phyloP scores from a whole-genome alignment of 2,329 filamentous ascomycete genomes.

The Cladobotryum protrusum region DNA sequence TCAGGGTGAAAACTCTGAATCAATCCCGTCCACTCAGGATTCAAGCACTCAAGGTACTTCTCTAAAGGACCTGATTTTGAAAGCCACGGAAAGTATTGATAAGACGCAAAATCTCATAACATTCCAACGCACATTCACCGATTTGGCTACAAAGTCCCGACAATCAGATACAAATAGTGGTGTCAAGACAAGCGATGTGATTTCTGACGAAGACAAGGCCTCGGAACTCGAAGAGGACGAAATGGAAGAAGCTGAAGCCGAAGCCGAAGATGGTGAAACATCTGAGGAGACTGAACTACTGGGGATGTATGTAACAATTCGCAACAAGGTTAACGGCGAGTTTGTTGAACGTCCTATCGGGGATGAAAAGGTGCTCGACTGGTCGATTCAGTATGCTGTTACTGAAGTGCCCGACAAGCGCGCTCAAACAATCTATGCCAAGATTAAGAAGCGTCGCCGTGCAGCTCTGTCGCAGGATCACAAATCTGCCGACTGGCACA shows the following conservation, averaged over 20 bases:
- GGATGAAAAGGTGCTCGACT: conserved; percentile 41
- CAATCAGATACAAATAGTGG: not conserved
- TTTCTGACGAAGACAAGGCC: not conserved
- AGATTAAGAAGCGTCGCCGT: conserved; percentile 50
- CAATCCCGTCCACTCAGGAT: not conserved
- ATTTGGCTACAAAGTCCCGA: conserved; percentile 37
- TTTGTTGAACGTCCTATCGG: conserved; percentile 54
- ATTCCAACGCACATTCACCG: conserved; percentile 47
- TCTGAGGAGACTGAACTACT: conserved; percentile 39
- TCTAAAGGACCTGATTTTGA: conserved; percentile 46
- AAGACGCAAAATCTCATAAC: conserved; percentile 37
- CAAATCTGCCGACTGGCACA: conserved; percentile 38
- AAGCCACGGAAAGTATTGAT: conserved; percentile 42
- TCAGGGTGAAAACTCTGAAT: not conserved
- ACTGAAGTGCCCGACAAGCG: conserved; percentile 48
- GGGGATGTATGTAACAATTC: conserved; percentile 65
- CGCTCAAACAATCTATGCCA: conserved; percentile 48
- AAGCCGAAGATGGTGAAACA: conserved; percentile 7
- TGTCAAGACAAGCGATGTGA: not conserved
- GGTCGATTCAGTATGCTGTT: conserved; percentile 75
- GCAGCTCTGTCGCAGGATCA: conserved; percentile 37
- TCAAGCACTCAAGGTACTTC: conserved; percentile 16
- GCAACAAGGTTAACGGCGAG: conserved; percentile 64
- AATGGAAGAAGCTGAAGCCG: not conserved
- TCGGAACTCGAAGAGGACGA: not conserved